Conservation (phyloP, 352 stramenopile genomes). For the Peronosclerospora sorghi region DNA sequence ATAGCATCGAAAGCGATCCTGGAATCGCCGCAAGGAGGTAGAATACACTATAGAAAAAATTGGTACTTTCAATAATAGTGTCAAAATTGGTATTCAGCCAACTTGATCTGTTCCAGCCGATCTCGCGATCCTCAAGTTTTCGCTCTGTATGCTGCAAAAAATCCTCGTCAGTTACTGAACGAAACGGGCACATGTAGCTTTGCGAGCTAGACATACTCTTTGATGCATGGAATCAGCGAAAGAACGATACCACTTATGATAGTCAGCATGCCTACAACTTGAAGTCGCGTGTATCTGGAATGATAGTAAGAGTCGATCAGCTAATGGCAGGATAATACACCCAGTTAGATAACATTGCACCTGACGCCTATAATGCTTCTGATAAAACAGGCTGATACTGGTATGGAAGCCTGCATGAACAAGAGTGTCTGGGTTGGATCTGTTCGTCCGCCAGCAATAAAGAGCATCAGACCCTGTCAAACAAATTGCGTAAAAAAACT, state of each 20-base stretch:
- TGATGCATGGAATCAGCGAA: constrained; percentile 58
- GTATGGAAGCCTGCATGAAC: constrained; percentile 78
- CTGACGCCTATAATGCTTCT: constrained; percentile 34
- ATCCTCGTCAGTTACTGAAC: constrained; percentile 1
- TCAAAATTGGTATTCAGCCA: neutral
- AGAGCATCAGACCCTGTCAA: constrained; percentile 66
- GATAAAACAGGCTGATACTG: constrained; percentile 57
- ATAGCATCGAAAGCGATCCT: no score
- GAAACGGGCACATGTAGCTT: neutral
- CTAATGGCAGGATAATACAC: neutral
- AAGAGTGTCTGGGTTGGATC: constrained; percentile 76
- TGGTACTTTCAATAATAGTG: neutral
- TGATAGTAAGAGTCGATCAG: neutral
- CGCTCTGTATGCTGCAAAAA: constrained; percentile 38
- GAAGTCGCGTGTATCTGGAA: constrained; percentile 53
- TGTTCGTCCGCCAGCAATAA: constrained; percentile 71
- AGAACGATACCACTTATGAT: constrained; percentile 62
- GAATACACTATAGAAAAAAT: constrained; percentile 31
- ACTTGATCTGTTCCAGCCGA: constrained; percentile 64
- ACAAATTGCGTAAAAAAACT: no score
- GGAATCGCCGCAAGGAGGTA: constrained; percentile 62
- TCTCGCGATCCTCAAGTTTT: constrained; percentile 57
- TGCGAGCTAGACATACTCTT: constrained; percentile 43
- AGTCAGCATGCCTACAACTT: constrained; percentile 56
- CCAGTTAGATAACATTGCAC: constrained; percentile 8